Evolutionary conservation across 495 filamentous ascomycete species (phyloP), one percentile per base, ranked within the genome.

Genomic region (Amorphotheca resinae): DNA sequence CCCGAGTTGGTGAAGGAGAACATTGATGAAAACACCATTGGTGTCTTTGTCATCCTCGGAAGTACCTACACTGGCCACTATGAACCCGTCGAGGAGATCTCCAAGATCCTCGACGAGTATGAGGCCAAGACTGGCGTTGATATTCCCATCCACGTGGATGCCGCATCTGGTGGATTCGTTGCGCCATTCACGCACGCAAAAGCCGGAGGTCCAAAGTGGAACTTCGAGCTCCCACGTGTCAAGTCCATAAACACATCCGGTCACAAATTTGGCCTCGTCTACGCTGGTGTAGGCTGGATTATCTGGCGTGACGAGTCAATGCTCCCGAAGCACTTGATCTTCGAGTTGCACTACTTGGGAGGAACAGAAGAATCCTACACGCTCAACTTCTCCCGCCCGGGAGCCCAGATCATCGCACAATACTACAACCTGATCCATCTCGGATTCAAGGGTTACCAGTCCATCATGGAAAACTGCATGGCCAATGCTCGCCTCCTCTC

Each of bases 361-460:
- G 82, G 82, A 16, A 82, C 76, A 1, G 81, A 85, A 54, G 66
- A 80, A 49, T 80, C 77, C 0, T 87, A 72, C 59, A 82, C 79
- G 0, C 72, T 86, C 22, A 87, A 85, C 63, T 87, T 87, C 59
- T 81, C 77, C 2, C 69, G 81, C 0, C 82, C 82, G 0, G 80
- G 77, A 11, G 75, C 74, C 0, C 82, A 85, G 46, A 67, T 85
- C 22, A 72, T 84, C 38, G 81, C 67, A 6, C 82, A 87, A 55
- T 87, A 86, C 57, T 87, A 74, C 58, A 85, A 85, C 55, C 68
- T 86, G 11, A 78, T 85, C 38, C 78, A 82, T 49, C 72, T 87
- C 4, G 82, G 82, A 3, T 77, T 74, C 58, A 59, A 64, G 0
- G 82, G 82, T 18, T 87, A 76, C 54, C 66, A 62, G 33, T 57